Evolutionary conservation across 306 rosid genomes (phyloP), one percentile per base, ranked within the genome.

Genomic region (Castanea crenata): DNA sequence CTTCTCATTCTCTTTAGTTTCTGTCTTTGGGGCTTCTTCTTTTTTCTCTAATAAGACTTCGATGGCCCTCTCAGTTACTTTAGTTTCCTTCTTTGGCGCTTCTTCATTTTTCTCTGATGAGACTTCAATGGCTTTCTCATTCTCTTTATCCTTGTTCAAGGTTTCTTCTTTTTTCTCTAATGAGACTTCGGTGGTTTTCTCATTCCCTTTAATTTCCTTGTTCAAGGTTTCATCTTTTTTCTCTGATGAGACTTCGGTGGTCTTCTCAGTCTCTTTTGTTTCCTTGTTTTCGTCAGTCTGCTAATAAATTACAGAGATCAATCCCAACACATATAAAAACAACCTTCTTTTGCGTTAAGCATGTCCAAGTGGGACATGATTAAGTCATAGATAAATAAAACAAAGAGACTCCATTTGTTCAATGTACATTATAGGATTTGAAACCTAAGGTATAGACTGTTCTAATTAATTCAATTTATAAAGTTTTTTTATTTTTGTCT

Each of bases 221-320:
- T 38, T 38, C 46, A 38, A 7, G 46, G 46, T 52, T 75, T 52
- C 49, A 32, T 18, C 65, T 59, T 20, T 59, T 19, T 12, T 21
- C 32, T 59, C 31, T 21, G 18, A 59, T 20, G 65, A 14, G 2
- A 3, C 64, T 5, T 57, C 64, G 32, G 20, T 69, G 1, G 25
- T n/a, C 21, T 59, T 63, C 32, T 79, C 79, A 9, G 4, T 38
- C 32, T 59, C 65, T 59, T 59, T 11, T 59, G 65, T 29, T 59
- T 59, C 65, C 27, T 59, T 59, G 32, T 82, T 82, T 31, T 72
- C 70, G 63, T 63, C 78, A 9, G 56, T 75, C 85, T 81, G 77
- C 29, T 5, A 31, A 44, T 74, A 54, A n/a, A 63, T 18, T 64
- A 29, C 5, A 67, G 20, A 59, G 13, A 11, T 55, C 61, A 54